Conservation (phyloP, 192 early-diverging fungal genomes). For the Lunasporangiospora selenospora region DNA sequence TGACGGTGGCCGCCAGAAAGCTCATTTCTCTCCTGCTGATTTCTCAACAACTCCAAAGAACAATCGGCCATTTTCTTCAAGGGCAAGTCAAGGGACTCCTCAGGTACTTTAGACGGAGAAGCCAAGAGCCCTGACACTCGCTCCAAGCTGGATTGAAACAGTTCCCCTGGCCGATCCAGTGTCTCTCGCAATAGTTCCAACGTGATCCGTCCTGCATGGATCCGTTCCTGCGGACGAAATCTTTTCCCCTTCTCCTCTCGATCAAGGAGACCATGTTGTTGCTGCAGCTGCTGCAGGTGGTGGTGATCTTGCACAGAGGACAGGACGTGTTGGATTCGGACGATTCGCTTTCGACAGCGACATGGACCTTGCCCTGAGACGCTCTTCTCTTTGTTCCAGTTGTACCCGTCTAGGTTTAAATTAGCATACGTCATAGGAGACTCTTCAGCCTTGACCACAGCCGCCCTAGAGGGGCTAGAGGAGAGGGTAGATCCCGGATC, state of each 20-base stretch:
- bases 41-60: background rate
- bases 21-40: too few relatives aligned
- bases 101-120: too few relatives aligned
- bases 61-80: background rate
- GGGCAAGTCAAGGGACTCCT: too few relatives aligned
- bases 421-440: too few relatives aligned
- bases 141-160: background rate
- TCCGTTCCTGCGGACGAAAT: background rate
- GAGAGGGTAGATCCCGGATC: too few relatives aligned
- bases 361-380: background rate
- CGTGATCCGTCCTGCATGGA: conserved; percentile 20
- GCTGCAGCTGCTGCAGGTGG: background rate
- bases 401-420: too few relatives aligned
- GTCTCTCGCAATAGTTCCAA: conserved; percentile 4
- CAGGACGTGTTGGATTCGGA: conserved; percentile 32
- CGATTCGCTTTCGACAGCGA: background rate
- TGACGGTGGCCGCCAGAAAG: too few relatives aligned
- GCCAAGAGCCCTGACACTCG: too few relatives aligned
- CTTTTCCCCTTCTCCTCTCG: too few relatives aligned
- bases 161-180: background rate
- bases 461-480: too few relatives aligned
- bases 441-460: too few relatives aligned
- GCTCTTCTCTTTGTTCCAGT: background rate
- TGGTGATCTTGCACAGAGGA: background rate
- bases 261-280: background rate